Evolutionary conservation across 164 flowering plant genomes (phyloP).

Genomic region (Aristolochia fimbriata): DNA sequence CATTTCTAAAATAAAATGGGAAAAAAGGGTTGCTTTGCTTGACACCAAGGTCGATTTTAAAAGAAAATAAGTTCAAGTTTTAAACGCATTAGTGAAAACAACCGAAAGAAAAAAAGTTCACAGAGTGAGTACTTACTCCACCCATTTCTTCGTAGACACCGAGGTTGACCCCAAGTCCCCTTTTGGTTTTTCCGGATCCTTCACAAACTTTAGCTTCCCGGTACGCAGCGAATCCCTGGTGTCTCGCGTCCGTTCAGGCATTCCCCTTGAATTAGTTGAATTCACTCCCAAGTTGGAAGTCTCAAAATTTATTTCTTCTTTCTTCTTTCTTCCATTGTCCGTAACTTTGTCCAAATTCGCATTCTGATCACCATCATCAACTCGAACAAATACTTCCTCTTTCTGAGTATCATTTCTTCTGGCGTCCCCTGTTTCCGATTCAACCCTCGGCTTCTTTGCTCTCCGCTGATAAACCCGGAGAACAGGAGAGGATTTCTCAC

Average conservation of each 20-base stretch:
- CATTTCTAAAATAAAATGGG: too few relatives aligned
- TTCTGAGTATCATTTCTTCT: neutral
- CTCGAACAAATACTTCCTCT: neutral
- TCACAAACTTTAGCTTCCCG: slow-evolving; percentile 16
- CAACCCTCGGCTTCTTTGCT: slow-evolving; percentile 15
- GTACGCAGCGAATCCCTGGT: slow-evolving; percentile 1
- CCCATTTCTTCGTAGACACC: slow-evolving; percentile 48
- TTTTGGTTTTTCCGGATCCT: slow-evolving; percentile 8
- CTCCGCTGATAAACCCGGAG: slow-evolving; percentile 44
- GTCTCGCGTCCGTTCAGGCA: slow-evolving; percentile 14
- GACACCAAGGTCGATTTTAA: too few relatives aligned
- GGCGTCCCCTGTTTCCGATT: neutral
- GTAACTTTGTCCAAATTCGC: neutral
- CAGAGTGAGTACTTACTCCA: slow-evolving; percentile 33
- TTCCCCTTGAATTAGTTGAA: neutral
- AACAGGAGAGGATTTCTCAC: slow-evolving; percentile 1
- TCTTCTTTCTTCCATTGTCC: neutral
- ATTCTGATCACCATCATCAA: neutral
- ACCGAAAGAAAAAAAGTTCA: too few relatives aligned
- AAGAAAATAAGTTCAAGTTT: too few relatives aligned
- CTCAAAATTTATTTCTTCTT: too few relatives aligned
- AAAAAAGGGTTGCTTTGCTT: too few relatives aligned
- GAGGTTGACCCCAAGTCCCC: slow-evolving; percentile 11
- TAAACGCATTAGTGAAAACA: too few relatives aligned
- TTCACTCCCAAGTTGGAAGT: neutral